A percentile compares a stretch with the other conserved stretches of the same genome.
Conservation (phyloP, 352 stramenopile genomes). For the Elongisporangium undulatum region DNA sequence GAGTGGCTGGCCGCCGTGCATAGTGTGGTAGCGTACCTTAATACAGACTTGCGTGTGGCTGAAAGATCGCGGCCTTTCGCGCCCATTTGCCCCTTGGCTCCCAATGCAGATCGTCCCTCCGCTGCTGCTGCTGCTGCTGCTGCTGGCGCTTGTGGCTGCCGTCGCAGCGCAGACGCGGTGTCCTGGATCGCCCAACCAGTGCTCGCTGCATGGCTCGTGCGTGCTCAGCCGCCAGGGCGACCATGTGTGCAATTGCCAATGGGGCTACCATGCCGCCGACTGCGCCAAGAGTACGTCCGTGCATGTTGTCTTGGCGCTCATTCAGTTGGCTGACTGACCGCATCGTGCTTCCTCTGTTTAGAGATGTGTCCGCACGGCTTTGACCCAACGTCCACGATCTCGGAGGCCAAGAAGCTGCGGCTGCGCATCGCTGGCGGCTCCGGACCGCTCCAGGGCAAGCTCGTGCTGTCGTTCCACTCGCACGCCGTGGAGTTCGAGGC, state of each 20-base stretch:
- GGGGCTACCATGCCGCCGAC: conserved; percentile 56
- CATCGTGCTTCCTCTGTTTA: conserved; percentile 13
- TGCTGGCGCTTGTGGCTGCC: conserved; percentile 6
- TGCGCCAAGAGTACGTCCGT: conserved; percentile 48
- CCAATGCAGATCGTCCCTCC: conserved; percentile 3
- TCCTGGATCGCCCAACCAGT: conserved; percentile 56
- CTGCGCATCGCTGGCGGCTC: conserved; percentile 23
- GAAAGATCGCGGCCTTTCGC: background rate
- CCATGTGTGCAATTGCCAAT: conserved; percentile 77
- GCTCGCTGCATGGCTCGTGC: conserved; percentile 62
- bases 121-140: conserved; percentile 7
- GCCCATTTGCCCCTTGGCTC: background rate
- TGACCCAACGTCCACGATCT: conserved; percentile 34
- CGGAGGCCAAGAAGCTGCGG: conserved; percentile 48
- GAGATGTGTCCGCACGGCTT: conserved; percentile 71
- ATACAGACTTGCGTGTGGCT: conserved; percentile 7
- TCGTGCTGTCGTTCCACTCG: conserved; percentile 60
- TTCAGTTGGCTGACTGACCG: background rate
- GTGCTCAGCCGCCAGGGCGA: conserved; percentile 58
- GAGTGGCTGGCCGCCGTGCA: background rate
- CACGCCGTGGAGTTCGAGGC: conserved; percentile 68
- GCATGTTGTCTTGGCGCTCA: conserved; percentile 1
- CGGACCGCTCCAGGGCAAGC: conserved; percentile 25
- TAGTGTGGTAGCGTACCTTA: background rate
- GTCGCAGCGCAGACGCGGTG: conserved; percentile 24